Evolutionary conservation across 1,139 yeast species (phyloP).

Genomic region (Diutina pseudorugosa): DNA sequence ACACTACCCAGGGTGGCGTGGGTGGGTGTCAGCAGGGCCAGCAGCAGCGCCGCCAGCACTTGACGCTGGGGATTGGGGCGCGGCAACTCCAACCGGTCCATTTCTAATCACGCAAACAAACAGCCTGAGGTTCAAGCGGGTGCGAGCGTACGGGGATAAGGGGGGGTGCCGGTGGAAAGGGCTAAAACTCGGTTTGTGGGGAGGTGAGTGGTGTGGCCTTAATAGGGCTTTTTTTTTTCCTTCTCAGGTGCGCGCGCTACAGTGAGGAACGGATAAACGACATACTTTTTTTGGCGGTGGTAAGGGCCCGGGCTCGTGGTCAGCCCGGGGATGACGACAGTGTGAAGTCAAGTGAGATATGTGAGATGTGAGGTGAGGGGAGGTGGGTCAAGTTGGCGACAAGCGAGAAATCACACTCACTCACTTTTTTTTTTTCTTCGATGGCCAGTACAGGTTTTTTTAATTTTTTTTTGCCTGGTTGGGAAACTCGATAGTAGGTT

Average conservation of each 20-base stretch:
- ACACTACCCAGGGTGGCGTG: constrained; percentile 1
- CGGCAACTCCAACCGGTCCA: constrained; percentile 3
- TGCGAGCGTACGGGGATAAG: background rate
- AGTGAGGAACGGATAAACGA: background rate
- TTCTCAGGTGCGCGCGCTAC: background rate
- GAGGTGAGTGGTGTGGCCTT: background rate
- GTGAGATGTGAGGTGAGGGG: background rate
- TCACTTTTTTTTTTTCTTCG: no score
- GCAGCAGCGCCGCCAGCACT: background rate
- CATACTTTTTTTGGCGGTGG: background rate
- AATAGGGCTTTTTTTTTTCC: background rate
- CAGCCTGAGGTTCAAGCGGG: no score
- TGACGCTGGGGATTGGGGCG: background rate
- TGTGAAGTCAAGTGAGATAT: no score
- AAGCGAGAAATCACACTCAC: background rate
- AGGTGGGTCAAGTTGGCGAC: background rate
- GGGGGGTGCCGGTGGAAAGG: background rate
- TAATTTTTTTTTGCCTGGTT: no score
- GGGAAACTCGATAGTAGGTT: no score
- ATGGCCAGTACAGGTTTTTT: no score
- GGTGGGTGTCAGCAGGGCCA: constrained; percentile 1
- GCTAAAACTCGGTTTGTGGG: background rate
- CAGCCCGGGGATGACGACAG: background rate
- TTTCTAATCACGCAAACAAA: background rate
- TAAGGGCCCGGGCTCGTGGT: background rate